These are phyloP conservation scores for Fusarium hostae DNA, from an alignment of 2,329 filamentous ascomycete genomes.

Conservation along the genomic window DNA sequence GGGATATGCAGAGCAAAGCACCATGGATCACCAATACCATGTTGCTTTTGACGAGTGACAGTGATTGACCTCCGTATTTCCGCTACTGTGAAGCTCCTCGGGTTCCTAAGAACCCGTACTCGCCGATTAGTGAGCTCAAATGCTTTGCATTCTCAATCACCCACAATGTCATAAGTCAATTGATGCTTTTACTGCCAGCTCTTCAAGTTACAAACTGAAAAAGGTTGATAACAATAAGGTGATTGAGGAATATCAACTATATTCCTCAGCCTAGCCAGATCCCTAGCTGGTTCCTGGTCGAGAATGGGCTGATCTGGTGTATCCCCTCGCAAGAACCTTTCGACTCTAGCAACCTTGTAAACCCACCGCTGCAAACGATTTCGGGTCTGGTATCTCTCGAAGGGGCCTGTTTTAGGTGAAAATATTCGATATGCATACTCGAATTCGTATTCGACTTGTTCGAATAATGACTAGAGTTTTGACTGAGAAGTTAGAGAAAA, in stretches of 20 bases:
- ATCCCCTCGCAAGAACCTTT: not conserved
- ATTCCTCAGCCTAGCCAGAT: not conserved
- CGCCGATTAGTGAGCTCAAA: not conserved
- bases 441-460: slow-evolving; percentile 23
- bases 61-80: not conserved
- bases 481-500: not conserved
- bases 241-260: not conserved
- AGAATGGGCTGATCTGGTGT: not conserved
- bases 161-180: not conserved
- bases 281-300: not conserved
- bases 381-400: not conserved
- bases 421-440: not conserved
- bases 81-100: not conserved
- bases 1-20: slow-evolving; percentile 1
- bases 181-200: not conserved
- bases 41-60: not conserved
- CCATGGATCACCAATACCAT: not conserved
- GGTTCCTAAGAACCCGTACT: not conserved
- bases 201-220: not conserved
- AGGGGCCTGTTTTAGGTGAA: not conserved
- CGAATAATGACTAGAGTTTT: not conserved
- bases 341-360: slow-evolving; percentile 5
- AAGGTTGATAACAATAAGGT: no score
- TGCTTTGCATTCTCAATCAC: not conserved
- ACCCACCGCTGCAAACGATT: not conserved